A percentile compares a stretch with the other conserved stretches of the same genome.
Evolutionary conservation across 2,329 filamentous ascomycete genomes (phyloP).

Genomic region (Capronia coronata): DNA sequence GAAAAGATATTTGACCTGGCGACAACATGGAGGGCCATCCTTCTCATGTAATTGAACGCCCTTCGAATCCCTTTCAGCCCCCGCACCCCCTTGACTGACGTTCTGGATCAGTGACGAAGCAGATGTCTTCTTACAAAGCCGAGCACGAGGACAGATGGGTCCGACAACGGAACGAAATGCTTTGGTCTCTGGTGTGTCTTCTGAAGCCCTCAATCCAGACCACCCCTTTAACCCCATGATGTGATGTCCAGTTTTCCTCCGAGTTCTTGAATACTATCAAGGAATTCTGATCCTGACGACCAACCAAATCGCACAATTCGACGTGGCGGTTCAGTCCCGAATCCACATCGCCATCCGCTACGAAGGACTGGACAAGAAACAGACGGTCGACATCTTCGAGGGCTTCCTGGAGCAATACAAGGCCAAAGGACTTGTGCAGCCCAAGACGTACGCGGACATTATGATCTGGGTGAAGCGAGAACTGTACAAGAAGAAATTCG

Average conservation of each 20-base stretch:
- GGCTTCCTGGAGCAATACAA: neutral
- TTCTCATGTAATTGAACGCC: neutral
- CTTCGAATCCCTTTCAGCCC: too few relatives aligned
- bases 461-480: conserved; percentile 14
- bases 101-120: conserved; percentile 21
- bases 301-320: conserved; percentile 29
- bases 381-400: conserved; percentile 1
- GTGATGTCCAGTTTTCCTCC: conserved; percentile 21
- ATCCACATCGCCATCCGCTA: conserved; percentile 31
- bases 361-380: neutral
- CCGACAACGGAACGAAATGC: conserved; percentile 25
- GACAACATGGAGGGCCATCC: conserved; percentile 3
- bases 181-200: conserved; percentile 20
- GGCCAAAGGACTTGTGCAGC: conserved; percentile 8
- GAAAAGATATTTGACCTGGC: conserved; percentile 22
- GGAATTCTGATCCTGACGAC: conserved; percentile 28
- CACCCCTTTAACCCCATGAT: neutral
- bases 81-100: too few relatives aligned
- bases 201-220: too few relatives aligned
- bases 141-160: conserved; percentile 9
- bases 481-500: conserved; percentile 13
- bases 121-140: conserved; percentile 17
- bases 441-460: conserved; percentile 14
- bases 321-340: conserved; percentile 30
- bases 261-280: conserved; percentile 27